phyloP scores from a whole-genome alignment of 441 rosid species.

The Arabidopsis hybrid region DNA sequence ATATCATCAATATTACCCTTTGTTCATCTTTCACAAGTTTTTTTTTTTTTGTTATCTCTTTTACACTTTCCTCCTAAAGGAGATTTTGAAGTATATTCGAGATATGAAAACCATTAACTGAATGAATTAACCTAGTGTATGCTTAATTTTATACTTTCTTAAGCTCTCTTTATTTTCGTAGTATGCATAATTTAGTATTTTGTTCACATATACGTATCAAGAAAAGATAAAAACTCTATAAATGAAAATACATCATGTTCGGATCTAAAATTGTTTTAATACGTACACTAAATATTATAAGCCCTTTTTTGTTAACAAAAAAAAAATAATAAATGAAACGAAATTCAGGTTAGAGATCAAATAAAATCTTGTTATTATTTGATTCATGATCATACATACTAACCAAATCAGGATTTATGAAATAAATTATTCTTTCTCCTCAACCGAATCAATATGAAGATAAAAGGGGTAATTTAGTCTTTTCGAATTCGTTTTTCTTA shows the following conservation, averaged over 20 bases:
- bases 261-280: not conserved
- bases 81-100: conserved; percentile 23
- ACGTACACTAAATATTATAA: not conserved
- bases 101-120: conserved; percentile 22
- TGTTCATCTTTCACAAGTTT: not conserved
- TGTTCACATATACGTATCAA: not conserved
- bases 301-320: not conserved
- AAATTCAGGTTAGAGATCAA: not conserved
- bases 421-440: not conserved
- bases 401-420: not conserved
- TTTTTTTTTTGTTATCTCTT: not conserved
- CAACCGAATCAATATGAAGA: not conserved
- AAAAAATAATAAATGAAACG: not conserved
- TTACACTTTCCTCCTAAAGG: not conserved
- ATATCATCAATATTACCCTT: conserved; percentile 1
- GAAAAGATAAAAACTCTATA: not conserved
- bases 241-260: not conserved
- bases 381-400: not conserved
- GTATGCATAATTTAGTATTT: not conserved
- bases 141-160: too few relatives aligned
- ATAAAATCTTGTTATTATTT: too few relatives aligned
- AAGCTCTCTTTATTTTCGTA: not conserved
- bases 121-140: not conserved
- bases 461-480: conserved; percentile 1
- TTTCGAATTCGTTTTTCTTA: not conserved